Percentiles rank a stretch among this genome's conserved stretches.
Evolutionary conservation across 2,329 filamentous ascomycete species (phyloP).

Genomic region (Coniochaeta sp.): DNA sequence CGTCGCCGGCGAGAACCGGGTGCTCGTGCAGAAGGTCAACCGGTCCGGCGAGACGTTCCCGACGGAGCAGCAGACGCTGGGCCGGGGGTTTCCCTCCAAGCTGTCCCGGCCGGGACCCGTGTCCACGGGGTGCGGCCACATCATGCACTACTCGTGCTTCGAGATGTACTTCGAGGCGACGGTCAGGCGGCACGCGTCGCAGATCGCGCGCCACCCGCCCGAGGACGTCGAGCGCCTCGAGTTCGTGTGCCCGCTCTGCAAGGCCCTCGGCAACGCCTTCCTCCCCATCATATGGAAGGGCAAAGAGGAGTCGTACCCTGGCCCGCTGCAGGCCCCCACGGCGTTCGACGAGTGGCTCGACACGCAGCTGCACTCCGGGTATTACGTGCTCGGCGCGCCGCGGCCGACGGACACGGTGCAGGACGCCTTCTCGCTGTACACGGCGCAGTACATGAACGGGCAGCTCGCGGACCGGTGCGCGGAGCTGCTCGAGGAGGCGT

Average conservation of each 20-base stretch:
- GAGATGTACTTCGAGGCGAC: constrained; percentile 85
- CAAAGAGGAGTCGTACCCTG: constrained; percentile 76
- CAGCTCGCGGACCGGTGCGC: constrained; percentile 30
- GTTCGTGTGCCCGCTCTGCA: constrained; percentile 94
- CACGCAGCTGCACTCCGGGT: constrained; percentile 42
- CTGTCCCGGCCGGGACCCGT: constrained; percentile 68
- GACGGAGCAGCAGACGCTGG: constrained; percentile 73
- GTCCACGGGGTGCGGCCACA: constrained; percentile 88
- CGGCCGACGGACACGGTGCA: constrained; percentile 25
- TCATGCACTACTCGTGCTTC: constrained; percentile 97
- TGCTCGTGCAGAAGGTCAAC: constrained; percentile 68
- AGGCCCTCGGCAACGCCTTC: constrained; percentile 92
- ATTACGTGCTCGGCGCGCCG: constrained; percentile 29
- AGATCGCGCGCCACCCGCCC: constrained; percentile 91
- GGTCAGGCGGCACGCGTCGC: constrained; percentile 74
- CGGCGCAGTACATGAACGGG: constrained; percentile 27
- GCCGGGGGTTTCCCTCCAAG: constrained; percentile 76
- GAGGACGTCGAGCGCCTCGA: constrained; percentile 74
- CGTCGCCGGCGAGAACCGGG: constrained; percentile 78
- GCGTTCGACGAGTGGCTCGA: constrained; percentile 63
- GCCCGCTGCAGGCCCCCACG: constrained; percentile 53
- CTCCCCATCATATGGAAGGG: constrained; percentile 93
- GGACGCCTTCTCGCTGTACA: constrained; percentile 29
- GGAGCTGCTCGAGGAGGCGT: constrained; percentile 29
- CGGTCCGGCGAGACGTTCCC: constrained; percentile 63